Evolutionary conservation across 371 early-diverging fungal species (phyloP).

Genomic region (Actinomortierella wolfii): DNA sequence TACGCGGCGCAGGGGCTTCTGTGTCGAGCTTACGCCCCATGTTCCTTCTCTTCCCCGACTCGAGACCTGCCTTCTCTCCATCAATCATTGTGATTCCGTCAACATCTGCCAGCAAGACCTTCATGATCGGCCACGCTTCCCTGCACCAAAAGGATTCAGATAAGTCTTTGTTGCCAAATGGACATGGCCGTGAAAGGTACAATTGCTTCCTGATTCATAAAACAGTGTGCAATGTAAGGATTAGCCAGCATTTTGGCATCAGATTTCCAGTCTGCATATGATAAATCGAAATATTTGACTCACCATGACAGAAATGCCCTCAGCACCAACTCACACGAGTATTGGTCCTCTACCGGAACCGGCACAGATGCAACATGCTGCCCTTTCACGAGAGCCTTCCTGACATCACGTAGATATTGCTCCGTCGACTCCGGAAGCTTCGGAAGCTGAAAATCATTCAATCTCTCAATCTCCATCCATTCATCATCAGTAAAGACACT

Average conservation of each 20-base stretch:
- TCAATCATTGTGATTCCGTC: slow-evolving; percentile 32
- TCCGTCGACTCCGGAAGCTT: slow-evolving; percentile 16
- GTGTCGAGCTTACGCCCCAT: slow-evolving; percentile 7
- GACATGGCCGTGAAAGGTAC: slow-evolving; percentile 11
- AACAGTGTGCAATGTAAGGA: no score
- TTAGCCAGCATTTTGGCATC: no score
- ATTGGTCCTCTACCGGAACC: slow-evolving; percentile 19
- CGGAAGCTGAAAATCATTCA: slow-evolving; percentile 19
- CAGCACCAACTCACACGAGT: slow-evolving; percentile 21
- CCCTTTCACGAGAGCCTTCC: slow-evolving; percentile 16
- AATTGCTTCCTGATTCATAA: no score
- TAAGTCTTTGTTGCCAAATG: slow-evolving; percentile 19
- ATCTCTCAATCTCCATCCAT: slow-evolving; percentile 18
- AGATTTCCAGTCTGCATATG: no score
- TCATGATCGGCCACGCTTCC: slow-evolving; percentile 24
- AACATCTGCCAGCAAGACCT: slow-evolving; percentile 19
- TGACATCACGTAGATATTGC: slow-evolving; percentile 12
- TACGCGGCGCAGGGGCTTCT: slow-evolving; percentile 11
- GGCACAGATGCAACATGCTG: slow-evolving; percentile 22
- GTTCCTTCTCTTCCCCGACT: slow-evolving; percentile 21
- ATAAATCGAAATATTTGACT: slow-evolving; percentile 13
- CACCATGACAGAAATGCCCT: slow-evolving; percentile 20
- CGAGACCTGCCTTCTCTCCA: slow-evolving; percentile 23
- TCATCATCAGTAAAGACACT: slow-evolving; percentile 18
- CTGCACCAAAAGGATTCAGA: slow-evolving; percentile 29